Base-by-base conservation (phyloP, 1,284 basidiomycete species). In the Cutaneotrichosporon cutaneum region DNA sequence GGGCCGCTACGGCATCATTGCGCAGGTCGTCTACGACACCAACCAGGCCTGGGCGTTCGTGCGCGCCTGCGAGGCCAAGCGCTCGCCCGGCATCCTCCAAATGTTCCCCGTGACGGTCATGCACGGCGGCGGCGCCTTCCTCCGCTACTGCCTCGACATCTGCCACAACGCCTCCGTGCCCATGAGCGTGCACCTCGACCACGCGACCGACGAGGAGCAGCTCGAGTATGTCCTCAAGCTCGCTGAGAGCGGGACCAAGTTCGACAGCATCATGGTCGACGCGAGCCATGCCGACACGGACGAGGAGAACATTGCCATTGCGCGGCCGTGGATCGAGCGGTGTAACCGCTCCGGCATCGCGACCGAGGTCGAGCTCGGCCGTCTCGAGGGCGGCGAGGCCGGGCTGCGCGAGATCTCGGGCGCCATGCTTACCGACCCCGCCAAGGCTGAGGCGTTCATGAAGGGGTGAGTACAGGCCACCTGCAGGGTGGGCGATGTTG, bases 281-380 rank as follows among this genome's bases (percentile, higher is more conserved):
- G 77, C 77, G 21, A 72, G 68, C 51, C 79, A 80, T 54, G 77
- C 78, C 36, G 79, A 80, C 52, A 73, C 72, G 24, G 77, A 79
- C 52, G 77, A 78, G 62, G 79, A 80, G 69, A 80, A 80, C 69
- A 74, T 80, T 56, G 69, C 70, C 30, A 75, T 79, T 52, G 78
- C 76, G 10, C 69, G 72, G 7, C 76, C 76, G 3, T 77, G 69
- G 57, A 76, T 77, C 63, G 68, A 73, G 66, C 70, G 76, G 61
- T 73, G 72, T 63, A 73, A 72, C 42, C 67, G 69, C 24, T 65
- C 60, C 44, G 81, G 81, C 18, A 77, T 82, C 53, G 80, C 80
- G 1, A 80, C 80, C 35, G 81, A 82, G 68, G 81, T 82, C 50
- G 81, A 82, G 69, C 72, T 82, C 6, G 81, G 81, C 44, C 69